Percentiles rank a stretch among this genome's conserved stretches.
Conservation (phyloP, 73 alveolate genomes). For the Paramecium pentaurelia region DNA sequence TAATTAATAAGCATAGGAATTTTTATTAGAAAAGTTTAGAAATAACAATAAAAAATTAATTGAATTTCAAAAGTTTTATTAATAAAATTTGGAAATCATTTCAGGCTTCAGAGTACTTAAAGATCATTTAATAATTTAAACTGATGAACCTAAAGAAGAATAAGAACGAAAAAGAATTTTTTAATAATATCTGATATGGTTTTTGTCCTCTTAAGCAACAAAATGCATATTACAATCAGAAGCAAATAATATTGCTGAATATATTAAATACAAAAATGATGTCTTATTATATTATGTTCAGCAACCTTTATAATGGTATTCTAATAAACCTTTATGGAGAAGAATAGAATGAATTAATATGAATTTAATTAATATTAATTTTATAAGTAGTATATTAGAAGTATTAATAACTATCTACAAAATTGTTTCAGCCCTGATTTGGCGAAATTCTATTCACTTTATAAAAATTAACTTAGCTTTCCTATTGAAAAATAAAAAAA, state of each 20-base stretch:
- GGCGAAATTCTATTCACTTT: too few species aligned
- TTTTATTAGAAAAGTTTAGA: neutral
- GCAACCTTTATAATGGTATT: neutral
- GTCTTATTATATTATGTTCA: neutral
- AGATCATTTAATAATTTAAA: neutral
- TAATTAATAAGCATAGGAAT: neutral
- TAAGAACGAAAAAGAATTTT: neutral
- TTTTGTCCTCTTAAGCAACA: neutral
- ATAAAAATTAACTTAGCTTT: too few species aligned
- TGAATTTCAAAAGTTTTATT: neutral
- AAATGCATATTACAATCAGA: neutral
- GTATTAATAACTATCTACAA: neutral
- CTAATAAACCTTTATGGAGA: slow-evolving; percentile 34
- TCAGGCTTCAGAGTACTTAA: neutral
- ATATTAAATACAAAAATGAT: slow-evolving; percentile 1
- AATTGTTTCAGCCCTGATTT: neutral
- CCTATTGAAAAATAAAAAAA: too few species aligned
- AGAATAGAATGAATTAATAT: neutral
- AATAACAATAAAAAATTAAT: neutral
- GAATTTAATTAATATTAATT: neutral
- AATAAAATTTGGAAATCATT: neutral
- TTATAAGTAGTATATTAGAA: neutral
- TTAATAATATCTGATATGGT: slow-evolving; percentile 16
- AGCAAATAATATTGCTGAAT: neutral
- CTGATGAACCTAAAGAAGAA: neutral